These are phyloP conservation scores for Penicillium concentricum DNA, from an alignment of 2,329 filamentous ascomycete species.

Conservation along the genomic window DNA sequence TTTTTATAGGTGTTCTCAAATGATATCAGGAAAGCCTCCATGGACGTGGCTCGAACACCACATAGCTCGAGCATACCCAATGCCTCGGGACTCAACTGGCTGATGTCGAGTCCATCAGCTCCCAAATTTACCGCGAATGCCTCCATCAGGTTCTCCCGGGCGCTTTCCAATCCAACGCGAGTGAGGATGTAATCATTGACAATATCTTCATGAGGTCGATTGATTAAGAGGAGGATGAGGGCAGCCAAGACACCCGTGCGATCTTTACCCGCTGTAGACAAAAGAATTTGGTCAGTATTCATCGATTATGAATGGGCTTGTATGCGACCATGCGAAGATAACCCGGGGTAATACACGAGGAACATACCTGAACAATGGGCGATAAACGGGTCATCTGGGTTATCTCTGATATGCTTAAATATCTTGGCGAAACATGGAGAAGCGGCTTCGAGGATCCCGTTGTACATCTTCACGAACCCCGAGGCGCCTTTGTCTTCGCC, in stretches of 20 bases:
- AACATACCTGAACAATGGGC: slow-evolving; percentile 59
- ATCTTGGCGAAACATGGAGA: slow-evolving; percentile 60
- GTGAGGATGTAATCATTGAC: slow-evolving; percentile 62
- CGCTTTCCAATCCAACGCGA: slow-evolving; percentile 26
- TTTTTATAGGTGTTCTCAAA: slow-evolving; percentile 23
- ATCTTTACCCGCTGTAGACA: slow-evolving; percentile 74
- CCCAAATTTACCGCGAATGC: slow-evolving; percentile 20
- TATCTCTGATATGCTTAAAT: slow-evolving; percentile 56
- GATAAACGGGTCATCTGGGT: slow-evolving; percentile 53
- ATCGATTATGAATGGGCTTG: not conserved
- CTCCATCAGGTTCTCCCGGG: slow-evolving; percentile 19
- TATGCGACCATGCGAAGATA: not conserved
- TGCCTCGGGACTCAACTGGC: slow-evolving; percentile 20
- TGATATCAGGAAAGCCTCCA: slow-evolving; percentile 26
- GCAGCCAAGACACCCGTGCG: slow-evolving; percentile 72
- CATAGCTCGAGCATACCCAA: slow-evolving; percentile 26
- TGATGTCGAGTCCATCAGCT: slow-evolving; percentile 1
- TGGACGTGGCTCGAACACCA: slow-evolving; percentile 24
- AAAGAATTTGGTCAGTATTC: not conserved
- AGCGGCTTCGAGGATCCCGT: slow-evolving; percentile 65
- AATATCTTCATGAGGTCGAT: slow-evolving; percentile 57
- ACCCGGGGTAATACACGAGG: not conserved
- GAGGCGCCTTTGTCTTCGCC: slow-evolving; percentile 59
- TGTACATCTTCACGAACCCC: slow-evolving; percentile 65
- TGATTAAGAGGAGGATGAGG: slow-evolving; percentile 63